A percentile compares a stretch with the other conserved stretches of the same genome.
Evolutionary conservation across 2,329 filamentous ascomycete genomes (phyloP).

Genomic region (Botryotinia convoluta): DNA sequence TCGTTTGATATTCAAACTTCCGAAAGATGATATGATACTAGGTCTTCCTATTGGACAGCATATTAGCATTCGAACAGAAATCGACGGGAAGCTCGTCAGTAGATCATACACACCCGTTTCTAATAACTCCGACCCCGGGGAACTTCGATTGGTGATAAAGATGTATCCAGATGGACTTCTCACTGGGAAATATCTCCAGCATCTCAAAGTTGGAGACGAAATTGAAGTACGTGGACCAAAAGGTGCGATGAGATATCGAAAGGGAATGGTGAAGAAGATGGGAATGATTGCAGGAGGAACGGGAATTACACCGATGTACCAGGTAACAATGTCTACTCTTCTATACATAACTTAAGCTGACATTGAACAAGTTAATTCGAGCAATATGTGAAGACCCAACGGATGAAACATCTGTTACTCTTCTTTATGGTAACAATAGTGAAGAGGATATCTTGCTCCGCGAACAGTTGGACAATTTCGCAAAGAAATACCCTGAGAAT

Average conservation of each 20-base stretch:
- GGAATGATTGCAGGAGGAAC: conserved; percentile 56
- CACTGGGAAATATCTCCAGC: conserved; percentile 49
- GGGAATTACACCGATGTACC: conserved; percentile 57
- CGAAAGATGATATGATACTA: conserved; percentile 35
- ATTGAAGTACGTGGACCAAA: conserved; percentile 55
- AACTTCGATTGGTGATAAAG: conserved; percentile 51
- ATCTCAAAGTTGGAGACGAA: conserved; percentile 48
- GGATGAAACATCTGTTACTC: conserved; percentile 54
- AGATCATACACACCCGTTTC: conserved; percentile 47
- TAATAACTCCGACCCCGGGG: conserved; percentile 49
- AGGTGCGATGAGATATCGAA: conserved; percentile 53
- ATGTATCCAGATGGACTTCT: conserved; percentile 51
- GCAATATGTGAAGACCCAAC: conserved; percentile 60
- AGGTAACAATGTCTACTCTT: conserved; percentile 1
- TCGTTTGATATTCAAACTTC: conserved; percentile 38
- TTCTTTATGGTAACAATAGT: conserved; percentile 58
- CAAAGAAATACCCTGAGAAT: conserved; percentile 49
- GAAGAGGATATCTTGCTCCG: conserved; percentile 60
- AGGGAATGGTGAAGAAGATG: conserved; percentile 44
- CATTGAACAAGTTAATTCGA: conserved; percentile 50
- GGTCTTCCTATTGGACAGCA: conserved; percentile 46
- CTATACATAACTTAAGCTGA: background rate
- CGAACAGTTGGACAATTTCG: conserved; percentile 53
- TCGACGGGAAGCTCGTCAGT: conserved; percentile 39
- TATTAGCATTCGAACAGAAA: conserved; percentile 39